These are phyloP conservation scores for Pneumocystis wakefieldiae DNA, from an alignment of 1,139 yeast genomes.

Conservation along the genomic window DNA sequence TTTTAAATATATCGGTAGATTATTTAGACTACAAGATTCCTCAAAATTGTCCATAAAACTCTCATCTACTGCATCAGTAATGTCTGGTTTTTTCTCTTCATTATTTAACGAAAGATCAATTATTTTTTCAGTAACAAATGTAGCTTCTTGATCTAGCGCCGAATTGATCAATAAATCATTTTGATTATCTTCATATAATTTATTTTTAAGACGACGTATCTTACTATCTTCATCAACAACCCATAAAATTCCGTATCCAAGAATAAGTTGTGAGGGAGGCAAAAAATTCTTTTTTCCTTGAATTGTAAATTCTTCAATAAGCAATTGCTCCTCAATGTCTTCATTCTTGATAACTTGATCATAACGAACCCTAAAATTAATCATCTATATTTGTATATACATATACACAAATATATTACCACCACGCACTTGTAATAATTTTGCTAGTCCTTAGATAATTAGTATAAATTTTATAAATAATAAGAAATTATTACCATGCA, in stretches of 20 bases:
- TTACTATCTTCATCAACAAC: constrained; percentile 44
- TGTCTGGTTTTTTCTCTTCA: background rate
- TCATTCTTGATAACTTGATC: constrained; percentile 51
- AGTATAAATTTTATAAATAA: background rate
- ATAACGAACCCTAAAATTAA: constrained; percentile 27
- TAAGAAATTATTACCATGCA: constrained; percentile 63
- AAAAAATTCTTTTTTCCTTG: constrained; percentile 44
- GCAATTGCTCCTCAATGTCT: constrained; percentile 46
- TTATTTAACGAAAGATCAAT: background rate
- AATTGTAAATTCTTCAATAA: constrained; percentile 48
- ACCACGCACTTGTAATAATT: constrained; percentile 13
- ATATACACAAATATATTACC: background rate
- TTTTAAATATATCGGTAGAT: background rate
- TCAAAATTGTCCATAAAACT: background rate
- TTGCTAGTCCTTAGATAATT: constrained; percentile 4
- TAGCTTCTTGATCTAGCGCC: background rate
- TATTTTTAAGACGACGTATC: constrained; percentile 27
- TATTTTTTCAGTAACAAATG: background rate
- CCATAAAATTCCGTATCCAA: constrained; percentile 83
- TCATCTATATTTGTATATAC: background rate
- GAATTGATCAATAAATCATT: background rate
- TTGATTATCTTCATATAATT: constrained; percentile 16
- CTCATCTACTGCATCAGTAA: background rate
- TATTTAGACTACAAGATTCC: background rate
- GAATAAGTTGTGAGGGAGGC: constrained; percentile 71